phyloP scores from a whole-genome alignment of 2,329 filamentous ascomycete species.

The Aspergillus sp. region DNA sequence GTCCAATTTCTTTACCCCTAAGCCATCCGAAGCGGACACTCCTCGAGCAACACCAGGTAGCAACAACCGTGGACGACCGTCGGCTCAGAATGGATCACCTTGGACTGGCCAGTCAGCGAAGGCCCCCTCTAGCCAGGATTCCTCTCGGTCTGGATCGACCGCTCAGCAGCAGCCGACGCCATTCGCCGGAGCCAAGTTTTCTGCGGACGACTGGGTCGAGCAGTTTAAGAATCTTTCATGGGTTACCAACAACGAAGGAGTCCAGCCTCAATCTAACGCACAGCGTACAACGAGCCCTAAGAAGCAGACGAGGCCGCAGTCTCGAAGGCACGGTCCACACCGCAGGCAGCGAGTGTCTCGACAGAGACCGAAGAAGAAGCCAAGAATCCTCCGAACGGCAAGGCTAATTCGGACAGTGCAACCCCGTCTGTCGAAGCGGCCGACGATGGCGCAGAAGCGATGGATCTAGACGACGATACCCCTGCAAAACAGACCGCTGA shows the following conservation, averaged over 20 bases:
- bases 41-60: conserved; percentile 11
- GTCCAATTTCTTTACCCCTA: conserved; percentile 31
- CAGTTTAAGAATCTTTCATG: conserved; percentile 28
- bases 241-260: conserved; percentile 20
- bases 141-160: conserved; percentile 10
- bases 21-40: conserved; percentile 15
- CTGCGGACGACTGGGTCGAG: conserved; percentile 32
- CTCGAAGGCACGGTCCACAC: conserved; percentile 20
- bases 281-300: conserved; percentile 26
- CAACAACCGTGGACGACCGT: conserved; percentile 13
- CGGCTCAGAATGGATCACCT: conserved; percentile 10
- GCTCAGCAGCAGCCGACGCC: conserved; percentile 20
- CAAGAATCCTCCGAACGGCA: conserved; percentile 20
- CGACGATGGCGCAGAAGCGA: conserved; percentile 30
- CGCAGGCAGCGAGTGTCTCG: conserved; percentile 29
- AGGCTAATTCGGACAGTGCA: conserved; percentile 2
- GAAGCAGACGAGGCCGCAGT: conserved; percentile 21
- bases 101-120: conserved; percentile 11
- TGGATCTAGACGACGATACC: conserved; percentile 40
- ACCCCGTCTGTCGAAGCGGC: conserved; percentile 9
- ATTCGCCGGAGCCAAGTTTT: conserved; percentile 30
- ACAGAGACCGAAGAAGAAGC: conserved; percentile 37
- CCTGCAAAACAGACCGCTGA: conserved; percentile 9
- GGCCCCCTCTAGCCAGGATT: conserved; percentile 12
- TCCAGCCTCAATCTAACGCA: conserved; percentile 18